Evolutionary conservation across 257 asterid species (phyloP), one percentile per base, ranked within the genome.

Genomic region (Forsythia suspensa): DNA sequence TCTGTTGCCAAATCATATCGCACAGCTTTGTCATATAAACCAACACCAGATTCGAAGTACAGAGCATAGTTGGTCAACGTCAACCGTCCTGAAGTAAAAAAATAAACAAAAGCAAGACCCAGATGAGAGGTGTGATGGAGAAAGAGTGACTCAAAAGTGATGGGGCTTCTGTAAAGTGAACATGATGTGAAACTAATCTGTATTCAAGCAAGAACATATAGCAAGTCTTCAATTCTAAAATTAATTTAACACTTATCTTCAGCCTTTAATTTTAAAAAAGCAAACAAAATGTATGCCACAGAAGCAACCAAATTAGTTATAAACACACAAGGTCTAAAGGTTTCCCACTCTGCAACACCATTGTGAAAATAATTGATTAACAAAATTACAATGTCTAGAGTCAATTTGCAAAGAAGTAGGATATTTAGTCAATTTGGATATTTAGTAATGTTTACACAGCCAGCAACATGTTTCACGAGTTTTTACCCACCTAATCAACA

Each of bases 41-140:
- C 97, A 84, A 92, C 92, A 15, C 98, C 98, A 74, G 94, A 24
- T 84, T 92, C 97, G 66, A 94, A 94, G 92, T 94, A 94, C 78
- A 94, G 87, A 76, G 97, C 97, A 80, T 82, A 82, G 76, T 87
- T 92, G 70, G 97, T 91, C 91, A 94, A 86, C 42, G 98, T 92
- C 87, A 94, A 84, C 73, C 98, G 88, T 90, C 98, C 97, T 94
- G 90, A 80, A 81, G 81, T 34, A 48, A 82, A 43, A 55, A 40
- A 46, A 48, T 55, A 82, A 72, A 61, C 72, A 66, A 77, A 80
- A 83, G 55, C 73, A 52, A 80, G 66, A 80, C 20, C 71, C 77
- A 61, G 37, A 11, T 40, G 73, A 18, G 70, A 76, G 76, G 34
- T 46, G 73, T 51, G 68, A 59, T 43, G n/a, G 77, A 67, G 73